phyloP scores from a whole-genome alignment of 2,329 filamentous ascomycete species.

The Pestalotiopsis sp. region DNA sequence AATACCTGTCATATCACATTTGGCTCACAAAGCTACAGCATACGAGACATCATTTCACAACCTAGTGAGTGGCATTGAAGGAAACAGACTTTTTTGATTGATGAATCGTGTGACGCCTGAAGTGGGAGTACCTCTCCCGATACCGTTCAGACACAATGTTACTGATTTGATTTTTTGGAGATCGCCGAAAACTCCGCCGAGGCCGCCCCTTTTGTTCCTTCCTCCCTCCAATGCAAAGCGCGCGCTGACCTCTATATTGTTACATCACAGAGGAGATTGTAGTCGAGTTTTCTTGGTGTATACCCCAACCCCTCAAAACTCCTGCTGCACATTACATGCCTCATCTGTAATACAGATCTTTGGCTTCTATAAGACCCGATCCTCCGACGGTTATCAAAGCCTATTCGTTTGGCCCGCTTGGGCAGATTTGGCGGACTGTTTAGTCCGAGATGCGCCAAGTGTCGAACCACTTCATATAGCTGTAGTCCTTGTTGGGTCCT shows the following conservation, averaged over 20 bases:
- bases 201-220: constrained; percentile 14
- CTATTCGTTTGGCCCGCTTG: background rate
- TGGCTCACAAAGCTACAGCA: background rate
- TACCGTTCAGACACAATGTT: background rate
- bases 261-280: constrained; percentile 19
- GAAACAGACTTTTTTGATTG: constrained; percentile 18
- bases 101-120: constrained; percentile 19
- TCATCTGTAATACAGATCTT: background rate
- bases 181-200: constrained; percentile 22
- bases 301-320: background rate
- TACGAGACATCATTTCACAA: background rate
- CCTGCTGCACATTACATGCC: background rate
- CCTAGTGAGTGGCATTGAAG: constrained; percentile 7
- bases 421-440: constrained; percentile 51
- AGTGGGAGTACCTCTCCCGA: background rate
- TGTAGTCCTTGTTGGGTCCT: constrained; percentile 79
- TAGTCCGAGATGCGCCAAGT: constrained; percentile 81
- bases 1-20: constrained; percentile 2
- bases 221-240: constrained; percentile 19
- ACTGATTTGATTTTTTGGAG: background rate
- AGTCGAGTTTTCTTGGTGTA: background rate
- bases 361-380: background rate
- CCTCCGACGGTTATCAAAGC: background rate
- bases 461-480: constrained; percentile 91
- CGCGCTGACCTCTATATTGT: constrained; percentile 21